These are phyloP conservation scores for Periconia sp. DNA, from an alignment of 2,329 filamentous ascomycete species.

Conservation along the genomic window DNA sequence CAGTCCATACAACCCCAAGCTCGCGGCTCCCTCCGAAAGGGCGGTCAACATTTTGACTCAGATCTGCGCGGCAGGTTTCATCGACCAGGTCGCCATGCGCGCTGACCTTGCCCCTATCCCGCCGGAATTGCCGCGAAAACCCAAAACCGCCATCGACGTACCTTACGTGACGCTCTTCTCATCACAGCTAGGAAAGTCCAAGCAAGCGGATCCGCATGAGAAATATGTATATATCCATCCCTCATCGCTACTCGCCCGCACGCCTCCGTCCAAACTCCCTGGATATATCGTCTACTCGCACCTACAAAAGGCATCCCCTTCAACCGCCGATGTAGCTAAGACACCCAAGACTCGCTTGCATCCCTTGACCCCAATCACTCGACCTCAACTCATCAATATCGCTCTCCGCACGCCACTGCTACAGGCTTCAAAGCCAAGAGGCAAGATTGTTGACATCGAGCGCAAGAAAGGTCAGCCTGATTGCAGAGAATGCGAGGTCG, in stretches of 20 bases:
- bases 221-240: slow-evolving; percentile 87
- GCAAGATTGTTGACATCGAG: slow-evolving; percentile 68
- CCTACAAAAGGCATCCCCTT: slow-evolving; percentile 71
- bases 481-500: slow-evolving; percentile 79
- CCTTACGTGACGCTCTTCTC: slow-evolving; percentile 88
- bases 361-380: slow-evolving; percentile 79
- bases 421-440: slow-evolving; percentile 87
- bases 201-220: slow-evolving; percentile 57
- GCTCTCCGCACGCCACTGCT: slow-evolving; percentile 86
- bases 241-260: slow-evolving; percentile 75
- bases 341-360: slow-evolving; percentile 79
- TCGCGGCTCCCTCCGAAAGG: slow-evolving; percentile 68
- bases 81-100: slow-evolving; percentile 92
- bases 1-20: slow-evolving; percentile 49
- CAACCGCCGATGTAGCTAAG: slow-evolving; percentile 42
- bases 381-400: slow-evolving; percentile 75
- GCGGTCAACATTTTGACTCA: slow-evolving; percentile 82
- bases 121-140: slow-evolving; percentile 61
- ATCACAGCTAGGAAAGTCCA: slow-evolving; percentile 52
- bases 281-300: slow-evolving; percentile 87
- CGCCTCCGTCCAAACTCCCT: slow-evolving; percentile 63
- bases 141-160: slow-evolving; percentile 87
- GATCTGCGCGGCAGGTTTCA: slow-evolving; percentile 88
- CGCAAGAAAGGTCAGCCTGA: slow-evolving; percentile 39
- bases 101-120: slow-evolving; percentile 82